Percentiles rank a stretch among this genome's conserved stretches.
phyloP scores from a whole-genome alignment of 805 yeast genomes.

The Torulaspora maleeae region DNA sequence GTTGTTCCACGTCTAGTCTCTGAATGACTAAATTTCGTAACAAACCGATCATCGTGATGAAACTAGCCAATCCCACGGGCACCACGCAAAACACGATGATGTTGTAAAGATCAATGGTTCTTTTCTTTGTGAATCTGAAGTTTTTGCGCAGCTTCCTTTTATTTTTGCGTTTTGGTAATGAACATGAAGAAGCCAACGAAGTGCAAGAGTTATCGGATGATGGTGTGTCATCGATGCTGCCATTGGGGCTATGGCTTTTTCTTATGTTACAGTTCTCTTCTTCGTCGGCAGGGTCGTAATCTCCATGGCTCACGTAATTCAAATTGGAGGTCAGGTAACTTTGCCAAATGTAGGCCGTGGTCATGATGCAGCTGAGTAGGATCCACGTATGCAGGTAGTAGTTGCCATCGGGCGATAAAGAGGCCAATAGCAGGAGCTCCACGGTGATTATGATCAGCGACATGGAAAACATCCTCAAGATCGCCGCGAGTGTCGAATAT shows the following conservation, averaged over 20 bases:
- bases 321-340: conserved; percentile 80
- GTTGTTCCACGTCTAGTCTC: conserved; percentile 53
- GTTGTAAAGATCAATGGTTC: conserved; percentile 81
- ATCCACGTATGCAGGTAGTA: conserved; percentile 89
- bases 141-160: conserved; percentile 36
- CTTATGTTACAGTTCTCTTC: conserved; percentile 7
- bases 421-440: conserved; percentile 61
- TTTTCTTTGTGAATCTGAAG: conserved; percentile 30
- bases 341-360: conserved; percentile 76
- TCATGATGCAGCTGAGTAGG: conserved; percentile 75
- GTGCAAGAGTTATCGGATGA: conserved; percentile 4
- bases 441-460: conserved; percentile 65
- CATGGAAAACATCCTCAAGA: conserved; percentile 79
- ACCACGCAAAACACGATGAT: conserved; percentile 95
- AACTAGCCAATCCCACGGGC: conserved; percentile 95
- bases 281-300: conserved; percentile 12
- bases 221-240: not conserved
- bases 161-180: conserved; percentile 9
- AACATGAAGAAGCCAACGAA: conserved; percentile 1
- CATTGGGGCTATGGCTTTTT: conserved; percentile 1
- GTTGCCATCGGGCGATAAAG: conserved; percentile 66
- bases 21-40: conserved; percentile 70
- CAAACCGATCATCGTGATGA: conserved; percentile 82
- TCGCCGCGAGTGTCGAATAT: conserved; percentile 83
- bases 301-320: conserved; percentile 35